Conservation (phyloP, 2,329 filamentous ascomycete species). For the Penicillium concentricum region DNA sequence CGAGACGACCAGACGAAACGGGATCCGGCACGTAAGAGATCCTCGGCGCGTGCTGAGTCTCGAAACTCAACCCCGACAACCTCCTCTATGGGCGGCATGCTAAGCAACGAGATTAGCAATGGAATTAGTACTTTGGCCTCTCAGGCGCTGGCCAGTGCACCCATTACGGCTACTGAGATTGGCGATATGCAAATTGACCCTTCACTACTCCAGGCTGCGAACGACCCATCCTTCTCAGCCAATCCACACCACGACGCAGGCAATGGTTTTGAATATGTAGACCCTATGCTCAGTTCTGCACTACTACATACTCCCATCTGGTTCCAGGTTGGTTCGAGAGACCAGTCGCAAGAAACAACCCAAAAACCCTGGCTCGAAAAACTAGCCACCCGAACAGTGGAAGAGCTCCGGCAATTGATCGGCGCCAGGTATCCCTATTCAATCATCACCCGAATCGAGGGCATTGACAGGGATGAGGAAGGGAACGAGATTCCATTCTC, state of each 20-base stretch:
- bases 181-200: slow-evolving; percentile 63
- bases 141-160: slow-evolving; percentile 44
- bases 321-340: slow-evolving; percentile 67
- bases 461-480: slow-evolving; percentile 60
- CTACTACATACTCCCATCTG: slow-evolving; percentile 58
- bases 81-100: slow-evolving; percentile 23
- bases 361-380: slow-evolving; percentile 64
- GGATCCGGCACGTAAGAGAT: slow-evolving; percentile 48
- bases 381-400: slow-evolving; percentile 57
- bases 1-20: slow-evolving; percentile 64
- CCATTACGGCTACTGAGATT: slow-evolving; percentile 40
- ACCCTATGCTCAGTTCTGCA: slow-evolving; percentile 35
- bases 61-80: slow-evolving; percentile 22
- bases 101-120: slow-evolving; percentile 34
- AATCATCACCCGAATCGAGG: slow-evolving; percentile 62
- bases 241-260: slow-evolving; percentile 34
- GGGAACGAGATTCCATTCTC: slow-evolving; percentile 62
- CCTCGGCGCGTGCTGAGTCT: slow-evolving; percentile 23
- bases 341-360: slow-evolving; percentile 49
- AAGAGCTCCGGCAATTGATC: slow-evolving; percentile 63
- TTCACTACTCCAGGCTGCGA: slow-evolving; percentile 59
- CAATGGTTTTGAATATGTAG: slow-evolving; percentile 36
- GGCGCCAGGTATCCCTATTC: slow-evolving; percentile 61
- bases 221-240: slow-evolving; percentile 45
- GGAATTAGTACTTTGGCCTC: slow-evolving; percentile 46